Conservation (phyloP, 1,284 basidiomycete species). For the Phenoliferia sp. region DNA sequence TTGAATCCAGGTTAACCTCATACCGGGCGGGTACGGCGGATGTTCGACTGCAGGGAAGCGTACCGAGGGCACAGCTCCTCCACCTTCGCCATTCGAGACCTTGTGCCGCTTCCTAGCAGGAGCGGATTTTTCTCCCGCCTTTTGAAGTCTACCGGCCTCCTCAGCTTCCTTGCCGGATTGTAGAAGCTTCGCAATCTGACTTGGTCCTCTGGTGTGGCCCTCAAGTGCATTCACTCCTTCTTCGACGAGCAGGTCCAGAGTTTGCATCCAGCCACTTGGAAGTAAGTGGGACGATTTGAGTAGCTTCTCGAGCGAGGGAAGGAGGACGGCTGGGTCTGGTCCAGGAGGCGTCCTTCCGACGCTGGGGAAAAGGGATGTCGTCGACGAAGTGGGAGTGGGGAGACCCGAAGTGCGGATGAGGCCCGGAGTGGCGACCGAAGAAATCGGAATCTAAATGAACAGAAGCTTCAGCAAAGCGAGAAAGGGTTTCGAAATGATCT, state of each 20-base stretch:
- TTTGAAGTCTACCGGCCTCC: neutral
- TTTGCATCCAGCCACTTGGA: neutral
- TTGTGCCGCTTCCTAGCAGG: neutral
- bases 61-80: neutral
- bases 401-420: neutral
- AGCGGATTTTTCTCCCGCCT: neutral
- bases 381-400: neutral
- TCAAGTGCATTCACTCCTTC: neutral
- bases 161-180: neutral
- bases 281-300: neutral
- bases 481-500: no score
- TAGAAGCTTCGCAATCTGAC: neutral
- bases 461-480: no score
- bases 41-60: neutral
- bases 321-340: neutral
- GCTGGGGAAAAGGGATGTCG: neutral
- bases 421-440: neutral
- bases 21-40: neutral
- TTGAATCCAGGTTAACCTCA: neutral
- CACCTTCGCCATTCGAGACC: neutral
- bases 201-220: neutral
- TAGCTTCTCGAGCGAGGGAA: neutral
- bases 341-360: neutral
- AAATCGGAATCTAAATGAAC: no score
- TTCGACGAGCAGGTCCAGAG: neutral